phyloP scores from a whole-genome alignment of 306 rosid genomes.

The Prunus salicina region DNA sequence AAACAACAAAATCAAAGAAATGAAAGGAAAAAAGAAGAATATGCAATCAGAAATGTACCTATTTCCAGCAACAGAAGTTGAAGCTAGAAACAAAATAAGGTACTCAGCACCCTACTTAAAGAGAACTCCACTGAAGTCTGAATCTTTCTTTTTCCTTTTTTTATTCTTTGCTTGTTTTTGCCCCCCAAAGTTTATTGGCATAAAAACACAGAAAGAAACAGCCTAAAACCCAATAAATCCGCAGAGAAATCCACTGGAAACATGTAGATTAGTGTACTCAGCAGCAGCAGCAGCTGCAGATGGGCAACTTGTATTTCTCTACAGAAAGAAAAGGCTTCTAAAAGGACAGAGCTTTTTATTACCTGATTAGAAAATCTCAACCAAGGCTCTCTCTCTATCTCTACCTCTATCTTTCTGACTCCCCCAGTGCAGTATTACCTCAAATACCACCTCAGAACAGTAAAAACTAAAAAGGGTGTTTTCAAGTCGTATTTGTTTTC shows the following conservation, averaged over 20 bases:
- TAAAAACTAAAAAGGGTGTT: background rate
- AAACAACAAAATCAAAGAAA: background rate
- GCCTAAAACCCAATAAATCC: background rate
- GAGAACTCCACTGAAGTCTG: background rate
- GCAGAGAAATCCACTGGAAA: conserved; percentile 1
- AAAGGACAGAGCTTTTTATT: background rate
- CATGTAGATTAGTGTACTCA: background rate
- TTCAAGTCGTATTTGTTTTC: background rate
- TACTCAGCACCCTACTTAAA: background rate
- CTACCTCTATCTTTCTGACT: background rate
- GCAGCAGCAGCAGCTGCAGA: background rate
- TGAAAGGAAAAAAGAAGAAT: background rate
- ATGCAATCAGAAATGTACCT: background rate
- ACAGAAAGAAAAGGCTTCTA: background rate
- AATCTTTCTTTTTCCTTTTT: background rate
- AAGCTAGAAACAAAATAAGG: conserved; percentile 1
- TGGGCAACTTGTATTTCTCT: background rate
- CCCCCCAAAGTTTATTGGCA: background rate
- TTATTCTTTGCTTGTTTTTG: conserved; percentile 19
- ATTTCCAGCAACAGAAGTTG: conserved; percentile 4
- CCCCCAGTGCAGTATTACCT: background rate
- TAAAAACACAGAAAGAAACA: background rate
- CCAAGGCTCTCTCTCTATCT: background rate
- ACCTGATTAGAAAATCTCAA: conserved; percentile 2
- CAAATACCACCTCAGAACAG: background rate